phyloP scores from a whole-genome alignment of 345 rosid genomes.

The Gossypioides kirkii region DNA sequence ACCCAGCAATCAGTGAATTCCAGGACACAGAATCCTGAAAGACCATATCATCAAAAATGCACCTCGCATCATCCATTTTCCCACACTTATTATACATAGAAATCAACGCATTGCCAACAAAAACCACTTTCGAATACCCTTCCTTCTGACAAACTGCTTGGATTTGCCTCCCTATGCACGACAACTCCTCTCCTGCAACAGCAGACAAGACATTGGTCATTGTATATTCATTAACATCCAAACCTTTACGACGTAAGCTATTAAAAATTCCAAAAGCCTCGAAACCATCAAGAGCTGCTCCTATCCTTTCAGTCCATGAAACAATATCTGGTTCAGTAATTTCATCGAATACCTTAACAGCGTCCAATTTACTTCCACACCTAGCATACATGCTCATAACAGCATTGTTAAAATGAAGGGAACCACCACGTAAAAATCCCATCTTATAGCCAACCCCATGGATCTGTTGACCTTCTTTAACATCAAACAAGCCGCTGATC shows the following conservation, averaged over 20 bases:
- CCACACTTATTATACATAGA: constrained; percentile 32
- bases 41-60: constrained; percentile 26
- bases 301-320: constrained; percentile 42
- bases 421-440: constrained; percentile 29
- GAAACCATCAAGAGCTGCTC: constrained; percentile 27
- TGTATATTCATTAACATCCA: constrained; percentile 29
- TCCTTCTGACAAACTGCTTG: constrained; percentile 32
- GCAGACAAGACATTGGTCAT: constrained; percentile 30
- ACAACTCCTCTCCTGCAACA: constrained; percentile 20
- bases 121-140: constrained; percentile 27
- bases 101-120: constrained; percentile 36
- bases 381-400: constrained; percentile 32
- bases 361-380: constrained; percentile 24
- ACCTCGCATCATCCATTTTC: constrained; percentile 22
- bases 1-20: constrained; percentile 40
- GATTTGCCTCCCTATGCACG: constrained; percentile 29
- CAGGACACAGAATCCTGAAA: constrained; percentile 35
- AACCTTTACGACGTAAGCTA: constrained; percentile 13
- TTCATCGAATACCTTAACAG: constrained; percentile 35
- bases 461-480: constrained; percentile 35
- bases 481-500: constrained; percentile 27
- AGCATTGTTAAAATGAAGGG: constrained; percentile 36
- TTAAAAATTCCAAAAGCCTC: constrained; percentile 32
- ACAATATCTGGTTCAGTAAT: constrained; percentile 36
- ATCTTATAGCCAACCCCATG: constrained; percentile 36